Evolutionary conservation across 768 basidiomycete genomes (phyloP), one percentile per base, ranked within the genome.

Genomic region (Boletus subcaerulescens): DNA sequence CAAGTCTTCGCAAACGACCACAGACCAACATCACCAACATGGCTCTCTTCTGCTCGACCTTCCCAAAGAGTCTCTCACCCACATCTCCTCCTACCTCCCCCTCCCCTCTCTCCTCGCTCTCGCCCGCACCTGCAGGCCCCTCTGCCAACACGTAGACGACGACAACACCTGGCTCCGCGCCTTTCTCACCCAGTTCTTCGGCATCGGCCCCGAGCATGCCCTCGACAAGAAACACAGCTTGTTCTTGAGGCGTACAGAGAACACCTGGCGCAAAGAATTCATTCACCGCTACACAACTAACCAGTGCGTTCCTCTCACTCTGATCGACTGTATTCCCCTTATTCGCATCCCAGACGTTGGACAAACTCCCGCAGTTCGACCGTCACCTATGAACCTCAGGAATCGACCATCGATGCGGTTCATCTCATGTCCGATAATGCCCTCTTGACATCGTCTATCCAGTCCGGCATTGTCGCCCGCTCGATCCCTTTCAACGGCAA

Each of bases 101-200:
- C 89, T 88, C 1, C 77, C 74, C 1, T 76, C 82, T 4, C 80
- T 93, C 33, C 65, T 84, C 42, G 71, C 78, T 2, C 80, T 93
- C 60, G 76, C 77, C 20, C 65, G 71, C 60, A 82, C 85, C 55
- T 79, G 77, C 70, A 73, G 67, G 45, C 65, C 63, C 55, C 76
- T 91, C 52, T 75, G 78, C 65, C 73, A 78, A 58, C 89, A 91
- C 77, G 73, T 91, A 77, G 79, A 79, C 51, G 79, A 89, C 62
- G 91, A 93, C 56, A 85, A 82, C 63, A 91, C 88, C 35, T 93
- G 91, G 91, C 77, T 80, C 48, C 75, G 82, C 20, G 91, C 91
- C 29, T 90, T 89, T 69, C 73, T 84, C 57, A 80, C 76, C 49
- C 85, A 86, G 66, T 84, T 83, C 64, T 67, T 91, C 42, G 83